These are phyloP conservation scores for Aspergillus neoniger DNA, from an alignment of 2,329 filamentous ascomycete species.

Conservation along the genomic window DNA sequence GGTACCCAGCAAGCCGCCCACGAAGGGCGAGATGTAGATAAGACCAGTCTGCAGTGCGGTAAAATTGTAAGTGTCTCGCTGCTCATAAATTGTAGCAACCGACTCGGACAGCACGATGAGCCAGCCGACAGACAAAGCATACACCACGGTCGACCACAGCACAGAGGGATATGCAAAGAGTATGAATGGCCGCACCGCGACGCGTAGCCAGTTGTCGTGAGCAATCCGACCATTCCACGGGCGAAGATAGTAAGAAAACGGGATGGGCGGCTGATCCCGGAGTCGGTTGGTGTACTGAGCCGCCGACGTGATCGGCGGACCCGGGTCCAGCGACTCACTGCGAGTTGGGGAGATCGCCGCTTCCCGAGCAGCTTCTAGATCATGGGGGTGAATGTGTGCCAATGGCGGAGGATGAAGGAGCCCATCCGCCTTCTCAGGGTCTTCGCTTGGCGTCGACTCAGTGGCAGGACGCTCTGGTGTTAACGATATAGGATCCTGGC, in stretches of 20 bases:
- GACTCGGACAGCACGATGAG: conserved; percentile 92
- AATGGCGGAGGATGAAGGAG: conserved; percentile 16
- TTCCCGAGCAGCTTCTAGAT: conserved; percentile 33
- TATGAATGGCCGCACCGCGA: conserved; percentile 77
- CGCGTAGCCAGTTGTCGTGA: conserved; percentile 76
- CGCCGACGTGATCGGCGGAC: conserved; percentile 29
- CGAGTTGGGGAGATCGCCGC: conserved; percentile 30
- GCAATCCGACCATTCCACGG: conserved; percentile 78
- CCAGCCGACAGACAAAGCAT: conserved; percentile 89
- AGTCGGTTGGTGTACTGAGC: conserved; percentile 69
- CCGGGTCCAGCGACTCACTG: conserved; percentile 35
- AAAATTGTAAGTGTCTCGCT: conserved; percentile 73
- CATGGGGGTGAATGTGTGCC: conserved; percentile 14
- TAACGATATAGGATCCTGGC: not conserved
- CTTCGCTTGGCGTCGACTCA: not conserved
- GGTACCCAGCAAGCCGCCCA: conserved; percentile 87
- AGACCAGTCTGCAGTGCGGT: conserved; percentile 77
- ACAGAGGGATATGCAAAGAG: conserved; percentile 86
- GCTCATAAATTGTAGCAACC: conserved; percentile 76
- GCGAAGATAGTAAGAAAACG: conserved; percentile 72
- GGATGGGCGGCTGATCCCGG: conserved; percentile 65
- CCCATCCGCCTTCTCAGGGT: conserved; percentile 20
- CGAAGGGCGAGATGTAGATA: conserved; percentile 85
- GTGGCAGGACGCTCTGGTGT: conserved; percentile 1
- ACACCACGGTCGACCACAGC: conserved; percentile 83